Evolutionary conservation across 1,284 basidiomycete species (phyloP).

Genomic region (Austroboletus niveus): DNA sequence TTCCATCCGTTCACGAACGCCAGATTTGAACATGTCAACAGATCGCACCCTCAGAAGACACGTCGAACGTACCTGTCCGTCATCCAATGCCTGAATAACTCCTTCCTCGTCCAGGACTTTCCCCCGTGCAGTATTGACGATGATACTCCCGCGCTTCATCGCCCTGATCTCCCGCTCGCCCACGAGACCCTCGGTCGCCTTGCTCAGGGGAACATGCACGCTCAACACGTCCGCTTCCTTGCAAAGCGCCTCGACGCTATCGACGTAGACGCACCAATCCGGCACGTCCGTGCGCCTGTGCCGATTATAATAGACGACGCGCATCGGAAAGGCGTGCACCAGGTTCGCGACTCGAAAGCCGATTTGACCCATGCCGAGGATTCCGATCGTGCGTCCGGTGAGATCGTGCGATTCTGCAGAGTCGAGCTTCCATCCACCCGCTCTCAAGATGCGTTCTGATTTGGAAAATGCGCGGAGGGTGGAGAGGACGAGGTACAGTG

Average conservation of each 20-base stretch:
- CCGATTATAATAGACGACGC: slow-evolving; percentile 81
- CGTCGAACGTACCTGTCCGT: slow-evolving; percentile 67
- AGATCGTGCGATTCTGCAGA: slow-evolving; percentile 64
- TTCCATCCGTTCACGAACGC: no score
- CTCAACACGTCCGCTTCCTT: slow-evolving; percentile 77
- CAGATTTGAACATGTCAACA: background rate
- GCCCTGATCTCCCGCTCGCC: slow-evolving; percentile 75
- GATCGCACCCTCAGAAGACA: background rate
- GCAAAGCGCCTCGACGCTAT: slow-evolving; percentile 71
- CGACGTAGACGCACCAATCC: slow-evolving; percentile 75
- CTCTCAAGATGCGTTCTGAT: slow-evolving; percentile 66
- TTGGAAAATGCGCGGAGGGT: slow-evolving; percentile 79
- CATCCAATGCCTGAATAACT: slow-evolving; percentile 79
- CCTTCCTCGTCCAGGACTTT: slow-evolving; percentile 88
- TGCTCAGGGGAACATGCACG: slow-evolving; percentile 68
- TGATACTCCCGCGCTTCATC: slow-evolving; percentile 78
- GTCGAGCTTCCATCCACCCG: slow-evolving; percentile 54
- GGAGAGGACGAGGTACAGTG: slow-evolving; percentile 81
- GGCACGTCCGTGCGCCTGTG: slow-evolving; percentile 57
- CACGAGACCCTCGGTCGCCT: slow-evolving; percentile 75
- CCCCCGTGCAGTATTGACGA: slow-evolving; percentile 90
- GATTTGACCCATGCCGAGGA: slow-evolving; percentile 90
- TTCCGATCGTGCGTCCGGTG: slow-evolving; percentile 76
- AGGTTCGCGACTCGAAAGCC: slow-evolving; percentile 71
- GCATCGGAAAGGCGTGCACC: slow-evolving; percentile 79